Evolutionary conservation across 805 yeast genomes (phyloP).

Genomic region (Yarrowia porcina): DNA sequence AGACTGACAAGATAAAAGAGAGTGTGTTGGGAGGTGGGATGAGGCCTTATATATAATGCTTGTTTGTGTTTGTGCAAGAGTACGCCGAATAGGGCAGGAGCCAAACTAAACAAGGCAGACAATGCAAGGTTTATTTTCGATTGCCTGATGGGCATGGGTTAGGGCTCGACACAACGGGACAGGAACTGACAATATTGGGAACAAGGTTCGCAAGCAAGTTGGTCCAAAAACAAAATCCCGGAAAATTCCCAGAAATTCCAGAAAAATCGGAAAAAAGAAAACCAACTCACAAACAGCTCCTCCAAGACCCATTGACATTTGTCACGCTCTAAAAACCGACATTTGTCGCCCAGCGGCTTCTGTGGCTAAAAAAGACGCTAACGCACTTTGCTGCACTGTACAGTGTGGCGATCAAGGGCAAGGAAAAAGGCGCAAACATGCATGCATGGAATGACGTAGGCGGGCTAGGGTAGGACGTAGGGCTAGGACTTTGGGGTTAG

Average conservation of each 20-base stretch:
- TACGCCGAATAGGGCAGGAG: conserved; percentile 17
- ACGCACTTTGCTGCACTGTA: too few species aligned
- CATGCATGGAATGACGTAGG: conserved; percentile 21
- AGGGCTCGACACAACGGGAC: neutral
- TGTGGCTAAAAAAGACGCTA: too few species aligned
- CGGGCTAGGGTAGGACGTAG: too few species aligned
- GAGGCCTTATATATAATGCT: conserved; percentile 18
- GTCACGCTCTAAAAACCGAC: too few species aligned
- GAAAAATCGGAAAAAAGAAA: too few species aligned
- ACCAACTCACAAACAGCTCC: too few species aligned
- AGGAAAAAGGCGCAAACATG: conserved; percentile 19
- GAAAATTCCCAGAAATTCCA: too few species aligned
- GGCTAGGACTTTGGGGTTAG: too few species aligned
- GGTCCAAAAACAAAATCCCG: too few species aligned
- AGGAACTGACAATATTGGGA: conserved; percentile 15
- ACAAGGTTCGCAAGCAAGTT: conserved; percentile 19
- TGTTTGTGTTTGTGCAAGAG: conserved; percentile 22
- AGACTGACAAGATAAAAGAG: conserved; percentile 41
- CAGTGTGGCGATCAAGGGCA: conserved; percentile 15
- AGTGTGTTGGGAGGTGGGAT: neutral
- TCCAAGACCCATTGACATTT: too few species aligned
- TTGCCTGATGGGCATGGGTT: conserved; percentile 25
- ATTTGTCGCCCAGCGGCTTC: too few species aligned
- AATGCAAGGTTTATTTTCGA: conserved; percentile 16
- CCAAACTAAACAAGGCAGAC: conserved; percentile 27